Conservation (phyloP, 805 yeast genomes). For the Candida alai region DNA sequence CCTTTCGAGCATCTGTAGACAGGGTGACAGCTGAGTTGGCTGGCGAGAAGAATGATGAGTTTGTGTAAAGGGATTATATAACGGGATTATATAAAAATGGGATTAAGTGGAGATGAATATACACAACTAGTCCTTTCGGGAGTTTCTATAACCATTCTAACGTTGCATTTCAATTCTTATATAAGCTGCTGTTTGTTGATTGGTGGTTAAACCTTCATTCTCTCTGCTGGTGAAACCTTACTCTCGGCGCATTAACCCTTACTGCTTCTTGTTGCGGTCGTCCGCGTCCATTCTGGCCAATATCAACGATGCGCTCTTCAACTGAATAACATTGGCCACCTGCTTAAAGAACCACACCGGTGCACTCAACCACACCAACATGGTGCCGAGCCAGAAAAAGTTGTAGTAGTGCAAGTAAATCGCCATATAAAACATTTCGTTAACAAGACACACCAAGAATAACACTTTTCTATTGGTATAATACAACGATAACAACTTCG, state of each 20-base stretch:
- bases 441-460: conserved; percentile 86
- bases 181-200: not conserved
- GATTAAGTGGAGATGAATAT: too few relatives aligned
- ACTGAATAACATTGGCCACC: conserved; percentile 81
- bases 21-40: conserved; percentile 24
- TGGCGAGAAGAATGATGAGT: conserved; percentile 26
- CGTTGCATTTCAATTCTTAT: not conserved
- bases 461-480: conserved; percentile 82
- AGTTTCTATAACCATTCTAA: too few relatives aligned
- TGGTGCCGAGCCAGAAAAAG: conserved; percentile 56
- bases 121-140: too few relatives aligned
- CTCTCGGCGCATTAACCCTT: too few relatives aligned
- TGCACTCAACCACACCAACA: conserved; percentile 54
- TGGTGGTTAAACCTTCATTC: too few relatives aligned
- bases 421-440: conserved; percentile 90
- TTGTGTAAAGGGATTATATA: too few relatives aligned
- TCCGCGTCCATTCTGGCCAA: conserved; percentile 76
- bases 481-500: conserved; percentile 74
- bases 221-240: too few relatives aligned
- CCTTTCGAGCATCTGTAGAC: conserved; percentile 25
- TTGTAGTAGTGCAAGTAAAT: conserved; percentile 73
- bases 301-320: conserved; percentile 77
- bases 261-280: conserved; percentile 19
- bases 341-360: conserved; percentile 94
- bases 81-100: too few relatives aligned